Conservation (phyloP, 176 grass and related monocot species). For the Hordeum marinum region DNA sequence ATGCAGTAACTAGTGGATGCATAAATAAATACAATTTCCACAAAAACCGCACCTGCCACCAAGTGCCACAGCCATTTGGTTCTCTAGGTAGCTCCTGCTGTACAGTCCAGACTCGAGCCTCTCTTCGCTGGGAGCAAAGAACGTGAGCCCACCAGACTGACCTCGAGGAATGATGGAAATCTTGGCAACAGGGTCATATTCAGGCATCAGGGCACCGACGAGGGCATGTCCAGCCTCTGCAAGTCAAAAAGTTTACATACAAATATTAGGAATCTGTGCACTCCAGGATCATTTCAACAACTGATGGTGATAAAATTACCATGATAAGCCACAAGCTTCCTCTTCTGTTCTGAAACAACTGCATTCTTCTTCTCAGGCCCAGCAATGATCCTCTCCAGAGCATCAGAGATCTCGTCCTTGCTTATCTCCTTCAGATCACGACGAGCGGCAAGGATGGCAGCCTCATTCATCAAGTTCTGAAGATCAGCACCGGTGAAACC, state of each 20-base stretch:
- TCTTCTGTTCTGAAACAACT: slow-evolving; percentile 95
- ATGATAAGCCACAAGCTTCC: slow-evolving; percentile 89
- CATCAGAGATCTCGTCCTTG: slow-evolving; percentile 98
- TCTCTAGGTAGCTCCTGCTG: slow-evolving; percentile 95
- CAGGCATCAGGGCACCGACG: slow-evolving; percentile 94
- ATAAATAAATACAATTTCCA: not conserved
- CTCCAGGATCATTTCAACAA: not conserved
- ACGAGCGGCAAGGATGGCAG: slow-evolving; percentile 90
- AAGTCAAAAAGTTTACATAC: slow-evolving; percentile 9
- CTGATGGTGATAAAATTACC: slow-evolving; percentile 40
- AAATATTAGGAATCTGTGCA: not conserved
- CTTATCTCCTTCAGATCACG: slow-evolving; percentile 98
- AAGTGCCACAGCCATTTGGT: slow-evolving; percentile 99
- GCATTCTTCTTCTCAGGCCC: slow-evolving; percentile 99
- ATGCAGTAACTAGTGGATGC: not conserved
- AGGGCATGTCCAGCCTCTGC: slow-evolving; percentile 96
- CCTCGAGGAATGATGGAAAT: slow-evolving; percentile 98
- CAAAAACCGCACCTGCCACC: slow-evolving; percentile 62
- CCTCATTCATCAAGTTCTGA: slow-evolving; percentile 96
- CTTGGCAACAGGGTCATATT: slow-evolving; percentile 95
- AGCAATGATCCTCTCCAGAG: slow-evolving; percentile 97
- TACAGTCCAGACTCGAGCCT: slow-evolving; percentile 91
- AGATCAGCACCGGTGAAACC: slow-evolving; percentile 98
- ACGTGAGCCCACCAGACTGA: slow-evolving; percentile 91
- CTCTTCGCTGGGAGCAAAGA: slow-evolving; percentile 96